Percentiles rank a stretch among this genome's conserved stretches.
These are phyloP conservation scores for Nevesoporus exiguus DNA, from an alignment of 768 basidiomycete genomes.

Conservation along the genomic window DNA sequence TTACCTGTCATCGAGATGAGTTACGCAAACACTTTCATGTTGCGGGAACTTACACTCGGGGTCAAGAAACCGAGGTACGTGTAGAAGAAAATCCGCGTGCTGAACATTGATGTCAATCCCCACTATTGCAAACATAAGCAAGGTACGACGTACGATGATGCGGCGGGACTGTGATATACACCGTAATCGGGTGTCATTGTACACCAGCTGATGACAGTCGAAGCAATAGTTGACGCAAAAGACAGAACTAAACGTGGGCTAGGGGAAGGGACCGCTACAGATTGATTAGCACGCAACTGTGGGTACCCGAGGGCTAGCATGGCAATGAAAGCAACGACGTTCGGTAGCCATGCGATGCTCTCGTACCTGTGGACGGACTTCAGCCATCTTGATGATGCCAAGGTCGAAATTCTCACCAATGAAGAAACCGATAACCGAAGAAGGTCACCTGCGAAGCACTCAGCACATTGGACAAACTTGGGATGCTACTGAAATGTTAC, in stretches of 20 bases:
- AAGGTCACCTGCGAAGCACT: constrained; percentile 48
- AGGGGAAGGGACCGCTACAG: constrained; percentile 34
- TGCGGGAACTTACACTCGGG: constrained; percentile 35
- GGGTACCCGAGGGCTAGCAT: constrained; percentile 68
- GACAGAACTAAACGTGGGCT: constrained; percentile 37
- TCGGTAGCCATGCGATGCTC: constrained; percentile 70
- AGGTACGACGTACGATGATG: constrained; percentile 47
- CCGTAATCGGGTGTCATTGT: constrained; percentile 47
- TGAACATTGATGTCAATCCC: constrained; percentile 12
- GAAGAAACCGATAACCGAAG: constrained; percentile 60
- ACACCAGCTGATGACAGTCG: constrained; percentile 44
- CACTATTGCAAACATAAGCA: neutral
- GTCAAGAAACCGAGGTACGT: constrained; percentile 45
- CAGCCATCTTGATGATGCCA: constrained; percentile 12
- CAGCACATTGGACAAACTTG: neutral
- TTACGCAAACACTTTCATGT: neutral
- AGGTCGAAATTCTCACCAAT: constrained; percentile 19
- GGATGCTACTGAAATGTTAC: constrained; percentile 2
- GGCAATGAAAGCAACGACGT: constrained; percentile 63
- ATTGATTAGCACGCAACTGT: constrained; percentile 46
- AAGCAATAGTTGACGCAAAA: constrained; percentile 42
- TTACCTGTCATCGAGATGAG: constrained; percentile 27
- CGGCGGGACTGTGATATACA: constrained; percentile 48
- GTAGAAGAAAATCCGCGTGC: constrained; percentile 40
- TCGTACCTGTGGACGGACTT: constrained; percentile 54